Percentiles rank a stretch among this genome's conserved stretches.
Evolutionary conservation across 2,329 filamentous ascomycete genomes (phyloP).

Genomic region (Claviceps capensis): DNA sequence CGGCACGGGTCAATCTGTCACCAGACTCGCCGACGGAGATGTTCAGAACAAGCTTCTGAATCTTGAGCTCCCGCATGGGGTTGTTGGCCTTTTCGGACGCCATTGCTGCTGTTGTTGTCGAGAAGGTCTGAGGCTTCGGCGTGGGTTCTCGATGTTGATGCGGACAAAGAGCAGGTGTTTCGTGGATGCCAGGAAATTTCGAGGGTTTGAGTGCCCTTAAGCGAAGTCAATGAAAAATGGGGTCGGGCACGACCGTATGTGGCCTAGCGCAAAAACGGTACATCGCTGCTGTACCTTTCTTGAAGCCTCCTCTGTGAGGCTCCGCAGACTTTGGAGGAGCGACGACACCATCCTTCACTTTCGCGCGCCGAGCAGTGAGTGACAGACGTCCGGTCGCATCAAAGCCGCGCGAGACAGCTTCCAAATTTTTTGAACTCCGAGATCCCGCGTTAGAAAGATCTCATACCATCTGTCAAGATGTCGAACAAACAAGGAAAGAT

Average conservation of each 20-base stretch:
- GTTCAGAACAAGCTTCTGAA: constrained; percentile 99
- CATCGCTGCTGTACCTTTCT: constrained; percentile 18
- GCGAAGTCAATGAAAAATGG: constrained; percentile 15
- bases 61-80: constrained; percentile 99
- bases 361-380: constrained; percentile 29
- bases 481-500: constrained; percentile 94
- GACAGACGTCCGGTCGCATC: constrained; percentile 23
- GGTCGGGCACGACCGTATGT: neutral
- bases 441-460: constrained; percentile 19
- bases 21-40: constrained; percentile 99
- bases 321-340: constrained; percentile 28
- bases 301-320: constrained; percentile 27
- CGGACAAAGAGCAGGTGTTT: constrained; percentile 14
- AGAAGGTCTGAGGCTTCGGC: constrained; percentile 22
- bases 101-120: constrained; percentile 27
- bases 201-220: constrained; percentile 30
- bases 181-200: constrained; percentile 23
- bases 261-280: constrained; percentile 17
- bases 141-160: neutral
- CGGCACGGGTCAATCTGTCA: constrained; percentile 99
- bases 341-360: constrained; percentile 19
- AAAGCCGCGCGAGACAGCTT: constrained; percentile 23
- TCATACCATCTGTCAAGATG: constrained; percentile 19
- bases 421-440: constrained; percentile 28
- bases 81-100: constrained; percentile 77